Percentiles rank a stretch among this genome's conserved stretches.
These are phyloP conservation scores for Saccharomycopsis sp. DNA, from an alignment of 805 yeast species.

Conservation along the genomic window DNA sequence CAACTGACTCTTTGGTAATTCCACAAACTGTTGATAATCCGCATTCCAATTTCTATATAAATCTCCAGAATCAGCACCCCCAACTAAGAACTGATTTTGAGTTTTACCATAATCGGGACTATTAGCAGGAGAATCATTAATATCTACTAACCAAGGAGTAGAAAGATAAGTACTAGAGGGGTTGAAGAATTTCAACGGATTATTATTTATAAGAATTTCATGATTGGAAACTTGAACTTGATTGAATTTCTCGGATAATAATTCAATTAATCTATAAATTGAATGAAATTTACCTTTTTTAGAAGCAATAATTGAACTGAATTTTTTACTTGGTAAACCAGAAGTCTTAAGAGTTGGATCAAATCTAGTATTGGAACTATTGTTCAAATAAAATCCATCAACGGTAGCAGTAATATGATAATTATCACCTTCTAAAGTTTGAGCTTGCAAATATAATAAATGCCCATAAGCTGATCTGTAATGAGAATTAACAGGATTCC, in stretches of 20 bases:
- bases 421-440: conserved; percentile 73
- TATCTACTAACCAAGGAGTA: conserved; percentile 70
- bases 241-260: conserved; percentile 55
- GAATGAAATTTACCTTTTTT: conserved; percentile 32
- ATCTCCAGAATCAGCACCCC: conserved; percentile 53
- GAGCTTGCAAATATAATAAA: conserved; percentile 60
- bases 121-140: conserved; percentile 2
- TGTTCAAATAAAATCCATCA: conserved; percentile 72
- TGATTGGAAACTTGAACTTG: conserved; percentile 44
- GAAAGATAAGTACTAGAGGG: conserved; percentile 54
- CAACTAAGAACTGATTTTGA: conserved; percentile 27
- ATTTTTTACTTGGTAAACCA: conserved; percentile 17
- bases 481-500: conserved; percentile 76
- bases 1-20: conserved; percentile 47
- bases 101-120: conserved; percentile 24
- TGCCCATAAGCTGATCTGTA: conserved; percentile 61
- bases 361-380: conserved; percentile 54
- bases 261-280: conserved; percentile 48
- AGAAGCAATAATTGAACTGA: conserved; percentile 22
- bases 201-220: conserved; percentile 30
- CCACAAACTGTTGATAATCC: conserved; percentile 76
- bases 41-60: conserved; percentile 76
- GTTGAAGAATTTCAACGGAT: conserved; percentile 46
- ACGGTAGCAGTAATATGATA: conserved; percentile 70
- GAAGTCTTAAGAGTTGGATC: conserved; percentile 46